Conservation (phyloP, 73 alveolate genomes). For the Breviolum minutum region DNA sequence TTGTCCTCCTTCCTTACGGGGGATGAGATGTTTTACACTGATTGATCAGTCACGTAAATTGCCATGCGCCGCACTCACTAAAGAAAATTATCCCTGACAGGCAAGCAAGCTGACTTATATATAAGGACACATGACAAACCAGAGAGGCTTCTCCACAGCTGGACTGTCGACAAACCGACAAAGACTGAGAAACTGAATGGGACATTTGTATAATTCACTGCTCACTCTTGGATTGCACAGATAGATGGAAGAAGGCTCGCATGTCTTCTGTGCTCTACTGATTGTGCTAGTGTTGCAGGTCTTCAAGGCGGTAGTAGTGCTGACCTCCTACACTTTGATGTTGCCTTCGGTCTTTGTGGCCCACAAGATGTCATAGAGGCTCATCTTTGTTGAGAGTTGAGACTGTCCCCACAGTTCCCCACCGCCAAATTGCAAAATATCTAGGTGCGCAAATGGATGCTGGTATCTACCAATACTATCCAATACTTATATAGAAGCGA, state of each 20-base stretch:
- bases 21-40: not conserved
- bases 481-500: too few species aligned
- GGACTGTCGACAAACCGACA: not conserved
- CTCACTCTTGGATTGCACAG: too few species aligned
- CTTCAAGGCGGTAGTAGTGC: not conserved
- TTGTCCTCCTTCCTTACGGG: too few species aligned
- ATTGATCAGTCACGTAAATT: not conserved
- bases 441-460: too few species aligned
- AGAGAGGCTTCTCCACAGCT: not conserved
- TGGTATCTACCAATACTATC: too few species aligned
- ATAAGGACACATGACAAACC: not conserved
- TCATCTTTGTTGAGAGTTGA: not conserved
- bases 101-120: too few species aligned
- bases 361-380: constrained; percentile 15
- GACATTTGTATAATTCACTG: too few species aligned
- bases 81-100: too few species aligned
- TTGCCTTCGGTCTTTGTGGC: constrained; percentile 29
- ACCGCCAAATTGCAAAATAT: not conserved
- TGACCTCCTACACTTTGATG: constrained; percentile 4
- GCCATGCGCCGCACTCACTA: not conserved
- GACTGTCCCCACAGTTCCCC: not conserved
- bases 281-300: not conserved
- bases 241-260: too few species aligned
- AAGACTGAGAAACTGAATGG: not conserved
- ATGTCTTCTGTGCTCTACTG: too few species aligned